phyloP scores from a whole-genome alignment of 148 eudicot genomes.

The Bassia scoparia region DNA sequence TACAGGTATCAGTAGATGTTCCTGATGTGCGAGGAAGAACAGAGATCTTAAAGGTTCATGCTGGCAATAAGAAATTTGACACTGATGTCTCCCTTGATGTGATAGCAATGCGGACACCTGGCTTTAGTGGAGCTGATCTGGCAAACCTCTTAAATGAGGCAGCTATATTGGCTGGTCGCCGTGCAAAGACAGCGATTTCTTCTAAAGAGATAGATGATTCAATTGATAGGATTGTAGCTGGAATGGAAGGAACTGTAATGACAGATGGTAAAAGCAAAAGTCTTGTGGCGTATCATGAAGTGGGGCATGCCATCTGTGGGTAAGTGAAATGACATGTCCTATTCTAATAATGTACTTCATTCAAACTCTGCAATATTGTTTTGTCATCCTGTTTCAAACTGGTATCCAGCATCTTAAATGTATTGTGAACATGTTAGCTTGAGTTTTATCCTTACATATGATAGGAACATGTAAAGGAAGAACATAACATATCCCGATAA shows the following conservation, averaged over 20 bases:
- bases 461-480: not conserved
- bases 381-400: not conserved
- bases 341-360: not conserved
- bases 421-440: not conserved
- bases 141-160: slow-evolving; percentile 97
- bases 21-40: slow-evolving; percentile 96
- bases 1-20: slow-evolving; percentile 90
- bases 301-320: slow-evolving; percentile 99
- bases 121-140: slow-evolving; percentile 98
- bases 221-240: slow-evolving; percentile 97
- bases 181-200: slow-evolving; percentile 84
- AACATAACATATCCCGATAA: not conserved
- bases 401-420: not conserved
- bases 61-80: slow-evolving; percentile 77
- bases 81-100: slow-evolving; percentile 90
- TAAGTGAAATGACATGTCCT: slow-evolving; percentile 34
- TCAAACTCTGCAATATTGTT: not conserved
- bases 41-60: slow-evolving; percentile 95
- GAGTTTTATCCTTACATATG: not conserved
- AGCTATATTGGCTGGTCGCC: slow-evolving; percentile 94
- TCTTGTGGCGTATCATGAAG: slow-evolving; percentile 98
- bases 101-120: slow-evolving; percentile 98
- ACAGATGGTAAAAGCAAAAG: slow-evolving; percentile 99
- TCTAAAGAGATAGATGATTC: slow-evolving; percentile 96
- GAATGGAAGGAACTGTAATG: slow-evolving; percentile 99